Percentiles rank a stretch among this genome's conserved stretches.
Conservation (phyloP, 2,329 filamentous ascomycete genomes). For the Periconia macrospinosa region DNA sequence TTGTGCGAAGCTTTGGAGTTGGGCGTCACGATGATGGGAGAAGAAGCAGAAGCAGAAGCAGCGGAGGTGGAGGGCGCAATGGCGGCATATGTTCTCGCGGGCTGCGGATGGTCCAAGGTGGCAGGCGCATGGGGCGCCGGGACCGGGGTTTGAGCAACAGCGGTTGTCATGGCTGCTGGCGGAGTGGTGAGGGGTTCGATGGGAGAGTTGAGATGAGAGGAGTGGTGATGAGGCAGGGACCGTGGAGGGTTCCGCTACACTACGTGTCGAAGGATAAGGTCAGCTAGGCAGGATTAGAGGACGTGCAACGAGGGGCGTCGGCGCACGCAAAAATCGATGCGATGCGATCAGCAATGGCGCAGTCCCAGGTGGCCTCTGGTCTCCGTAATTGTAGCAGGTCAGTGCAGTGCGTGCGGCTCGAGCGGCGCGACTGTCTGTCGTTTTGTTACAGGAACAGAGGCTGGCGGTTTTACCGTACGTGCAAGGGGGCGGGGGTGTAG, state of each 20-base stretch:
- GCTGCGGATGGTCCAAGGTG: constrained; percentile 40
- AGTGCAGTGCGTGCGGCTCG: constrained; percentile 12
- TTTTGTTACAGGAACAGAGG: neutral
- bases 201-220: constrained; percentile 30
- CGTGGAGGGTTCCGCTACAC: constrained; percentile 36
- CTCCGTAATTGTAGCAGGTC: neutral
- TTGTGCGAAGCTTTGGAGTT: constrained; percentile 36
- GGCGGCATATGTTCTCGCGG: constrained; percentile 47
- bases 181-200: constrained; percentile 18
- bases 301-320: constrained; percentile 25
- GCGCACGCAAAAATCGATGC: constrained; percentile 9
- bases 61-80: constrained; percentile 44
- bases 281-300: constrained; percentile 30
- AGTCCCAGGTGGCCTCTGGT: neutral
- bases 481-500: neutral
- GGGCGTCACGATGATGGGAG: constrained; percentile 42
- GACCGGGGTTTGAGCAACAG: constrained; percentile 48
- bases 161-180: constrained; percentile 48
- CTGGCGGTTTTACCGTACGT: neutral
- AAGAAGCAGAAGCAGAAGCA: constrained; percentile 19
- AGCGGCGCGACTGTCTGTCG: neutral
- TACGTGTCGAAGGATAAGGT: constrained; percentile 35
- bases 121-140: constrained; percentile 43
- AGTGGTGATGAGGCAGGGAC: constrained; percentile 40
- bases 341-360: constrained; percentile 1